Base-by-base conservation (phyloP, 2,329 filamentous ascomycete species). In the Claviceps spartinae region DNA sequence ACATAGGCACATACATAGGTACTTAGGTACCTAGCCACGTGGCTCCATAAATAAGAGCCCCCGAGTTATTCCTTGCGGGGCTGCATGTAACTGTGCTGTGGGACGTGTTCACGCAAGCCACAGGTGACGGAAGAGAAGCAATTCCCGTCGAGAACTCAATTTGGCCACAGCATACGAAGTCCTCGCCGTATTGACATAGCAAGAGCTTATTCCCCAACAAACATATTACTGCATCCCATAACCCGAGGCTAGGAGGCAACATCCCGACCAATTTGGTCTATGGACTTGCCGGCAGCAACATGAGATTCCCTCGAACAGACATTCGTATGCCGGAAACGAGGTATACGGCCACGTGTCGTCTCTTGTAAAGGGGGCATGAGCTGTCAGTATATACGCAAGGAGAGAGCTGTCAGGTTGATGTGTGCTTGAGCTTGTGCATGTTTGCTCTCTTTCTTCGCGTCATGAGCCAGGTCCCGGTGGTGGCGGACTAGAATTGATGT, bases 401-500 rank as follows among this genome's bases (percentile, higher is more conserved):
- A 48, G 26, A 16, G 34, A 34, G 37, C 30, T 36, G 16, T 11
- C 11, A 49, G 4, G 24, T 34, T 20, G 26, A 16, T 11, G 24
- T 7, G 26, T 36, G 18, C 14, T 18, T 34, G 9, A 34, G 22
- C 14, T 11, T 37, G 26, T 40, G 36, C 18, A 18, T 45, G 20
- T 11, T 45, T 37, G 26, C 40, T 18, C 14, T 16, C 36, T 14
- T 22, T 41, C 34, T 16, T 36, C 4, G 14, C n/a, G 11, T 36
- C 45, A 56, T 47, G 49, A 37, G 9, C 52, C 54, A 42, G 30
- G 38, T 44, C 56, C 52, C 40, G 55, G 48, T 5, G 54, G 48
- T 5, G 55, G 38, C 13, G 54, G 20, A n/a, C 40, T 50, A 44
- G 59, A 50, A 41, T 52, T 56, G 24, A 55, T 54, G 50, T 57